Evolutionary conservation across 495 filamentous ascomycete species (phyloP), one percentile per base, ranked within the genome.

Genomic region (Xylaria bambusicola): DNA sequence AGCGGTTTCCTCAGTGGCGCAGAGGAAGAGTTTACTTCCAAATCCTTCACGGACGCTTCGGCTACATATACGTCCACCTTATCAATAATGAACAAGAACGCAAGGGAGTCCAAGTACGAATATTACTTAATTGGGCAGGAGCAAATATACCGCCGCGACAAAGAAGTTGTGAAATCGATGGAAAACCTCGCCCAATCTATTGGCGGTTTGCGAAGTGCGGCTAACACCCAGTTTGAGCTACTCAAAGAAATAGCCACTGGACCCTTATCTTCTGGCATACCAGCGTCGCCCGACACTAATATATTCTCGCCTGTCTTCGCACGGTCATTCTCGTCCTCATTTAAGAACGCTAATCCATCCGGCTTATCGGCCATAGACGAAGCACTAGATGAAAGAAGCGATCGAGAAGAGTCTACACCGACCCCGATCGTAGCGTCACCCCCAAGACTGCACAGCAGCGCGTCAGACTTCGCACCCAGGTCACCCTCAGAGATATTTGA

Each of bases 71-170:
- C 81, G 53, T 83, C 85, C 23, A 83, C 84, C n/a, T 88, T 92
- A 64, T 76, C 79, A 8, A 82, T 84, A 42, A 80, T 98, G 64
- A 84, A 87, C 29, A 94, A 90, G 70, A 86, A 93, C 53, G 81
- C 97, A 0, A 82, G 82, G 62, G 94, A 98, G 66, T 87, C 93
- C 3, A 97, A 92, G 66, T 88, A 88, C 58, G 94, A 98, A 72
- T 91, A 97, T 64, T 96, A 88, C 64, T 75, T 96, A 5, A 70
- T 88, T 4, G 94, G 94, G 1, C 89, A 87, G 0, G 94, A 97
- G 67, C 84, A 82, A 54, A 80, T 94, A 63, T 97, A 96, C 69
- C 78, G 85, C 35, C 75, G 94, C 7, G 89, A 97, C 66, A 85
- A 86, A 55, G 87, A 82, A 6, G 80, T 98, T 13, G 86, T 96